Evolutionary conservation across 495 filamentous ascomycete genomes (phyloP), one percentile per base, ranked within the genome.

Genomic region (Aspergillus nanangensis): DNA sequence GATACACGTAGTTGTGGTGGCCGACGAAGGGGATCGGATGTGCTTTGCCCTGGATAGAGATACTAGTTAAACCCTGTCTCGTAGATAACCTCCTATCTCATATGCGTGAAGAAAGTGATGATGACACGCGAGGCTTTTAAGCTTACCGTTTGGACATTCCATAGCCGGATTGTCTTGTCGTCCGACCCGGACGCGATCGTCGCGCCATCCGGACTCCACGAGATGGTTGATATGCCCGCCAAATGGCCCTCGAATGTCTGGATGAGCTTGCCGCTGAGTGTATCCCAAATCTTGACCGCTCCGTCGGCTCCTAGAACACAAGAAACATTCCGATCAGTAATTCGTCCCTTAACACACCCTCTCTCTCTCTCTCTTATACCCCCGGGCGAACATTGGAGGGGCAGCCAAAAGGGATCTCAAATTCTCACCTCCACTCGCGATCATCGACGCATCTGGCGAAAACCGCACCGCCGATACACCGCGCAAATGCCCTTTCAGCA

Each of bases 1-100:
- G 84, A 65, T 92, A 96, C 35, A 98, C 83, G 70, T 96, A 96
- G 60, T 91, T 96, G 61, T 96, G 91, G 61, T 98, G 93, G 33
- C 93, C 91, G 23, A 82, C 65, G 51, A 96, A 74, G 7, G 86
- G 81, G 18, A 67, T 70, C 0, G 77, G 68, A 62, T 84, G 72
- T 52, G 84, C 59, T 75, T 83, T 79, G 52, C 72, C 83, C 72
- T 71, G 41, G 1, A n/a, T n/a, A n/a, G n/a, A 19, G 13, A 32
- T 8, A 34, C 22, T n/a, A n/a, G n/a, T n/a, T n/a, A n/a, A n/a
- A n/a, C n/a, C n/a, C n/a, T n/a, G n/a, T n/a, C n/a, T n/a, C n/a
- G n/a, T n/a, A n/a, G n/a, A n/a, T n/a, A n/a, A n/a, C n/a, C n/a
- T n/a, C n/a, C n/a, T n/a, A n/a, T n/a, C n/a, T n/a, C n/a, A n/a